Conservation (phyloP, 2,329 filamentous ascomycete genomes). For the Phialophora macrospora region DNA sequence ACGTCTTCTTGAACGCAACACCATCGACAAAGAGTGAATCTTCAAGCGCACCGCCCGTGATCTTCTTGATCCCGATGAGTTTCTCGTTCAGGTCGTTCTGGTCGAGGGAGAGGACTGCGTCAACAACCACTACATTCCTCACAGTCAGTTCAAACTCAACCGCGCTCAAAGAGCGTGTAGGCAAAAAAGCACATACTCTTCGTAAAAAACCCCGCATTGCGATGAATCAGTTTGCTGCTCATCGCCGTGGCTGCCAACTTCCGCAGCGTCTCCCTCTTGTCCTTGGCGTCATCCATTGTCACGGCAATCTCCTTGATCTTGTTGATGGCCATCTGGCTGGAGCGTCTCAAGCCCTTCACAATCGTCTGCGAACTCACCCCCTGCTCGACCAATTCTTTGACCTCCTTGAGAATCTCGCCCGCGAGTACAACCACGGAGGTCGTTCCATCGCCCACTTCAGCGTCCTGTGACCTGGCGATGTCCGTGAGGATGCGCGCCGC, state of each 20-base stretch:
- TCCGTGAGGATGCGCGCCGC: conserved; percentile 96
- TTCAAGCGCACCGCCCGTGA: conserved; percentile 92
- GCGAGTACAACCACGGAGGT: conserved; percentile 96
- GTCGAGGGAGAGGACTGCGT: conserved; percentile 92
- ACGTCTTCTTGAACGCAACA: conserved; percentile 99
- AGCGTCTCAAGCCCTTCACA: conserved; percentile 91
- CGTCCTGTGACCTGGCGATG: conserved; percentile 97
- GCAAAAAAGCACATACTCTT: conserved; percentile 70
- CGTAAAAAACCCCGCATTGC: conserved; percentile 95
- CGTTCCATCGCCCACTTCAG: conserved; percentile 96
- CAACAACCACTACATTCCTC: conserved; percentile 78
- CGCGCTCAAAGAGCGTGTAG: neutral
- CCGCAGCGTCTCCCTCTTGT: conserved; percentile 81
- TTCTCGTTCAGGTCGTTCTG: conserved; percentile 98
- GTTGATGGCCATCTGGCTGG: conserved; percentile 89
- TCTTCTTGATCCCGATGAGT: conserved; percentile 97
- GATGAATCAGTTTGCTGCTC: conserved; percentile 99
- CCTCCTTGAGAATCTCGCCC: conserved; percentile 96
- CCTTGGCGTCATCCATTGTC: conserved; percentile 73
- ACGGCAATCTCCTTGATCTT: conserved; percentile 98
- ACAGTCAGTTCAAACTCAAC: conserved; percentile 23
- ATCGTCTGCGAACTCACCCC: conserved; percentile 97
- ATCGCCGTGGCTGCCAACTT: conserved; percentile 95
- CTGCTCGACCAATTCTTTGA: conserved; percentile 94
- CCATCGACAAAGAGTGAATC: conserved; percentile 97